These are phyloP conservation scores for Staphylotrichum tortipilum DNA, from an alignment of 495 filamentous ascomycete species.

Conservation along the genomic window DNA sequence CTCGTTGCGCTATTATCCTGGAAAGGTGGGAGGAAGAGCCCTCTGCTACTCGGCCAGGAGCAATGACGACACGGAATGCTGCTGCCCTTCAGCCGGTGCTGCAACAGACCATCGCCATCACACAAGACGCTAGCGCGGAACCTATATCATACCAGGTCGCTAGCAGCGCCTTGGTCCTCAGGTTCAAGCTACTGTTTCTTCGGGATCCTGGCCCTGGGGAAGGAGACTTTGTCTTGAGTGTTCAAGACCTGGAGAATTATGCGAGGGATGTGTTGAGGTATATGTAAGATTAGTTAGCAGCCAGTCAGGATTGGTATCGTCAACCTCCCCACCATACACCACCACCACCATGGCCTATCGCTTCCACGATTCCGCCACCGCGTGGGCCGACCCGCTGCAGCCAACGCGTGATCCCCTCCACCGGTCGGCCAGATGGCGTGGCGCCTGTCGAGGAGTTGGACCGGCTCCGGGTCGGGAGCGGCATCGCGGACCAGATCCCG, in stretches of 20 bases:
- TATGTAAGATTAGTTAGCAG: slow-evolving; percentile 6
- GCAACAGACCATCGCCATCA: background rate
- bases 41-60: slow-evolving; percentile 6
- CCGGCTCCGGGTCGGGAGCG: too few species aligned
- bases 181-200: slow-evolving; percentile 17
- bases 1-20: slow-evolving; percentile 12
- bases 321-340: background rate
- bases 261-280: slow-evolving; percentile 6
- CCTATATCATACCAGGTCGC: slow-evolving; percentile 17
- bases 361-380: too few species aligned
- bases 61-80: slow-evolving; percentile 5
- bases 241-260: slow-evolving; percentile 13
- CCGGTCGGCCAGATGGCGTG: too few species aligned
- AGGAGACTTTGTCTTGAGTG: slow-evolving; percentile 14
- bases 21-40: slow-evolving; percentile 5
- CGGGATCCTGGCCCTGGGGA: slow-evolving; percentile 14
- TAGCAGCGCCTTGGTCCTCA: slow-evolving; percentile 15
- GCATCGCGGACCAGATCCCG: too few species aligned
- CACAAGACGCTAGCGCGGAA: slow-evolving; percentile 2
- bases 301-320: background rate
- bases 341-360: too few species aligned
- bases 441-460: too few species aligned
- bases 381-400: too few species aligned
- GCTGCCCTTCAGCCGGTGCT: background rate
- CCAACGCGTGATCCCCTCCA: too few species aligned